Evolutionary conservation across 2,329 filamentous ascomycete genomes (phyloP), one percentile per base, ranked within the genome.

Genomic region (Microdochium paspali): DNA sequence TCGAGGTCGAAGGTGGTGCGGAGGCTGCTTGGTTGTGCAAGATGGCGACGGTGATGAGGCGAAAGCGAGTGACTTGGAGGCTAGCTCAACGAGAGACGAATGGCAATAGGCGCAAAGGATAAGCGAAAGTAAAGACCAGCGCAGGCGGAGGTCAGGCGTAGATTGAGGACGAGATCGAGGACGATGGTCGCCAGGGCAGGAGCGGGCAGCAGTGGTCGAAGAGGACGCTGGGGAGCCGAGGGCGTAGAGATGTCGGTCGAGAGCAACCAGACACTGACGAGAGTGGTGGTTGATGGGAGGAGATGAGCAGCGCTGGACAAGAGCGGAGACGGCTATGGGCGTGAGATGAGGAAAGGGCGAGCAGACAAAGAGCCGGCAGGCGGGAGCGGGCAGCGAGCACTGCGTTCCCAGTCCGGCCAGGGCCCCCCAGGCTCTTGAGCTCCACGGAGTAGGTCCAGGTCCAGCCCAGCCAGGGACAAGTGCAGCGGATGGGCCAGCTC

Each of bases 11-110:
- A n/a, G n/a, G n/a, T n/a, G 31, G 18, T 4, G 13, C 5, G 4
- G 31, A 35, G 15, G 31, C 31, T 24, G 24, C 21, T 32, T 26
- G 15, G 26, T 42, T 25, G 39, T 28, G 32, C 30, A 45, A 23
- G 40, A 28, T 35, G 26, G 26, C 10, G 20, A 15, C 28, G 26
- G 24, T 18, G 21, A 24, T 46, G 23, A 25, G 10, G 24, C 18
- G 20, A 47, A 57, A 58, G 54, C 54, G 56, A 60, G 53, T 54
- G 58, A 58, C 54, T 53, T 50, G 46, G 55, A 58, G 57, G 48
- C 56, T 58, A 55, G 54, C 56, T 60, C 57, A 48, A 54, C 35
- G 35, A 40, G 35, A 40, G 35, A 40, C 10, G 12, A 20, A 9
- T 3, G 18, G 35, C 18, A 5, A 40, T 47, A 50, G 50, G 53